Conservation (phyloP, 768 basidiomycete species). For the Coprinellus micaceus region DNA sequence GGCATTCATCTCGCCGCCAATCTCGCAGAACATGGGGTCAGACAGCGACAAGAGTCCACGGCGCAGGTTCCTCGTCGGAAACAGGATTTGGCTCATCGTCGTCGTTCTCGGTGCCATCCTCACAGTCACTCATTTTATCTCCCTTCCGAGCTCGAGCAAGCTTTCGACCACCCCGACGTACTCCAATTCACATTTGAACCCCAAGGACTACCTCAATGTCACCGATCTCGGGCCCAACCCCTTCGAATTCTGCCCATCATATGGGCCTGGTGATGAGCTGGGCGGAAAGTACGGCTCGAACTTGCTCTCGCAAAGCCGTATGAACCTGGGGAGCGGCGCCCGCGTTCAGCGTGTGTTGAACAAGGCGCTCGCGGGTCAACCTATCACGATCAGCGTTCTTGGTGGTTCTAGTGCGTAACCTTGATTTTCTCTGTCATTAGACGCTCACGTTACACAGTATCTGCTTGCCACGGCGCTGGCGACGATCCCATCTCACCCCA, state of each 20-base stretch:
- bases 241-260: slow-evolving; percentile 88
- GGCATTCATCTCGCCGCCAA: slow-evolving; percentile 54
- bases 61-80: slow-evolving; percentile 59
- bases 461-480: slow-evolving; percentile 90
- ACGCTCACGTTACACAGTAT: slow-evolving; percentile 47
- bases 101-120: slow-evolving; percentile 51
- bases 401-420: slow-evolving; percentile 74
- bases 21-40: slow-evolving; percentile 41
- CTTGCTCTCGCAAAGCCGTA: slow-evolving; percentile 65
- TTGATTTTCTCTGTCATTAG: slow-evolving; percentile 10
- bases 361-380: slow-evolving; percentile 78
- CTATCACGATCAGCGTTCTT: slow-evolving; percentile 85
- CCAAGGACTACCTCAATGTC: slow-evolving; percentile 82
- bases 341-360: slow-evolving; percentile 79
- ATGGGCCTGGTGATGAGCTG: slow-evolving; percentile 78
- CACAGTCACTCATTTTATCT: slow-evolving; percentile 52
- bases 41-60: slow-evolving; percentile 50
- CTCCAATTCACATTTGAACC: slow-evolving; percentile 47
- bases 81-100: slow-evolving; percentile 66
- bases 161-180: slow-evolving; percentile 24
- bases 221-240: slow-evolving; percentile 59
- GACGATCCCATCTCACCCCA: slow-evolving; percentile 79
- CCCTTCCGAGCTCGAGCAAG: slow-evolving; percentile 34
- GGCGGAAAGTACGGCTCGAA: slow-evolving; percentile 75
- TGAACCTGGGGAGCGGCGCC: slow-evolving; percentile 78